A percentile compares a stretch with the other conserved stretches of the same genome.
These are phyloP conservation scores for Hamigera avellanea DNA, from an alignment of 495 filamentous ascomycete species.

Conservation along the genomic window DNA sequence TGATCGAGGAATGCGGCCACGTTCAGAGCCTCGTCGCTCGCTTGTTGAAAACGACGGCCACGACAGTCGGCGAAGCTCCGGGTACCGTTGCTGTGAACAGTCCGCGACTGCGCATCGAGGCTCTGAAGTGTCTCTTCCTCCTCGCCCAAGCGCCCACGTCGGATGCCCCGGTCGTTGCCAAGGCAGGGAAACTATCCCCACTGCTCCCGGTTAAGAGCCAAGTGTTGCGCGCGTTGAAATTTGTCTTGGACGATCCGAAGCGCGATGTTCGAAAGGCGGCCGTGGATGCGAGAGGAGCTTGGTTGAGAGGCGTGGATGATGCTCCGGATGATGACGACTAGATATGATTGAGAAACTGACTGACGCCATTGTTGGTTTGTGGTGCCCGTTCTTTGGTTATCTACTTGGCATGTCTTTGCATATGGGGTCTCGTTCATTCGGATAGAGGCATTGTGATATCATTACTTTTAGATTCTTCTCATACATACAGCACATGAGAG, in stretches of 20 bases:
- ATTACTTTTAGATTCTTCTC: too few relatives aligned
- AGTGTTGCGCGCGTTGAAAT: constrained; percentile 42
- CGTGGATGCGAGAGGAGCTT: constrained; percentile 54
- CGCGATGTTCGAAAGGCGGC: constrained; percentile 55
- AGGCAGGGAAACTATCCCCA: constrained; percentile 25
- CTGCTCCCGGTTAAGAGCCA: constrained; percentile 46
- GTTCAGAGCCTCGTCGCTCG: constrained; percentile 46
- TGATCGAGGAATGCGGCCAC: constrained; percentile 45
- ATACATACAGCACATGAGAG: too few relatives aligned
- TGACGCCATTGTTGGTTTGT: too few relatives aligned
- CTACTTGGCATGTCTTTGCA: too few relatives aligned
- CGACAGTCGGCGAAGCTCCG: not conserved
- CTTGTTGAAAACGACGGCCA: constrained; percentile 37
- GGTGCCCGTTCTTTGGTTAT: too few relatives aligned
- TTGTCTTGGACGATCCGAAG: constrained; percentile 54
- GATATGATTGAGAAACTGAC: not conserved
- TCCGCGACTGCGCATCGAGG: constrained; percentile 36
- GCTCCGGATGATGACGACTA: constrained; percentile 46
- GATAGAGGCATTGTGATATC: too few relatives aligned
- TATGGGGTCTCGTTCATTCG: too few relatives aligned
- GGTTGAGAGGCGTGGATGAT: constrained; percentile 50
- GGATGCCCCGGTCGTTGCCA: constrained; percentile 18
- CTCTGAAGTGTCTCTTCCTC: constrained; percentile 44
- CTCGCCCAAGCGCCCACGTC: constrained; percentile 32
- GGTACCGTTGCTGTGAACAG: constrained; percentile 14